Percentiles rank a stretch among this genome's conserved stretches.
Evolutionary conservation across 306 rosid genomes (phyloP).

Genomic region (Bauhinia variegata): DNA sequence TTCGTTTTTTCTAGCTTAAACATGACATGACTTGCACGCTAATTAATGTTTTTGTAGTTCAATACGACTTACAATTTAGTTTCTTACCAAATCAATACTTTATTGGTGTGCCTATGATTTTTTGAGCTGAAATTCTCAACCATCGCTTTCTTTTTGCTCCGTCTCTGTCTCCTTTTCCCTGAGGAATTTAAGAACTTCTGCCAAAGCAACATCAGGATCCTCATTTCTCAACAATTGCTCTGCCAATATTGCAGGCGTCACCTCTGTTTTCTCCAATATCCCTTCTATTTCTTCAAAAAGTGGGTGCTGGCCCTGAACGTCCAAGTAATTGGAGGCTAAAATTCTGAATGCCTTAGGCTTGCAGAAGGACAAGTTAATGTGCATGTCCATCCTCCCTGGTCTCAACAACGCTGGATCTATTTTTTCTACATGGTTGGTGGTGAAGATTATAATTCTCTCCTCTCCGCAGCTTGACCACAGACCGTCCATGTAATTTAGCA

Average conservation of each 20-base stretch:
- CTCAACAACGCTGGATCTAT: constrained; percentile 60
- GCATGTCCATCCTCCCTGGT: constrained; percentile 69
- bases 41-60: no score
- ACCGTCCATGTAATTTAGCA: constrained; percentile 61
- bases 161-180: constrained; percentile 20
- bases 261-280: constrained; percentile 40
- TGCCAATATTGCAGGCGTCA: constrained; percentile 58
- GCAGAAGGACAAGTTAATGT: constrained; percentile 60
- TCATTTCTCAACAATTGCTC: constrained; percentile 61
- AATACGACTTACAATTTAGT: no score
- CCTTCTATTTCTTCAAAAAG: constrained; percentile 37
- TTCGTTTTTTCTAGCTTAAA: no score
- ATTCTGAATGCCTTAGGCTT: constrained; percentile 41
- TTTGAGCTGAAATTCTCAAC: no score
- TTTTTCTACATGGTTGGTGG: constrained; percentile 60
- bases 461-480: constrained; percentile 71
- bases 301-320: constrained; percentile 24
- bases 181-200: constrained; percentile 42
- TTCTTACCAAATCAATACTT: no score
- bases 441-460: constrained; percentile 60
- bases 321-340: constrained; percentile 54
- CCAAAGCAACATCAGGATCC: constrained; percentile 39
- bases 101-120: no score
- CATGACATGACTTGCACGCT: no score
- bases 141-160: no score